A percentile compares a stretch with the other conserved stretches of the same genome.
phyloP scores from a whole-genome alignment of 306 rosid genomes.

The Corylus americana region DNA sequence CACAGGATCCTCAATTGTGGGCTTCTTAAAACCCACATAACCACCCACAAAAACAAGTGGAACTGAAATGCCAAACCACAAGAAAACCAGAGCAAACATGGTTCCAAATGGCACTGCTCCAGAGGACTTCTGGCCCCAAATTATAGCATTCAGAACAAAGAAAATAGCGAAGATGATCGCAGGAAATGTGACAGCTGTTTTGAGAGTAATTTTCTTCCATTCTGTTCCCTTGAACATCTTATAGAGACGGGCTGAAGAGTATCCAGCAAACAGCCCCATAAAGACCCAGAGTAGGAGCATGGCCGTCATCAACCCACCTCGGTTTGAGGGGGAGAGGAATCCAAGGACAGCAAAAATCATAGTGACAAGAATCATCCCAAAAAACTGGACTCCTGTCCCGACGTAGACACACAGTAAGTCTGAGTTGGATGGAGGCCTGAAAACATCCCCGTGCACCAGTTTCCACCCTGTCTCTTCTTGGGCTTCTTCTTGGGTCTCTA shows the following conservation, averaged over 20 bases:
- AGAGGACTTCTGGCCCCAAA: constrained; percentile 88
- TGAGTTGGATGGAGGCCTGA: constrained; percentile 74
- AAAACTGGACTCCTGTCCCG: constrained; percentile 91
- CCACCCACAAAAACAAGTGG: constrained; percentile 80
- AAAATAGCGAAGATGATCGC: constrained; percentile 62
- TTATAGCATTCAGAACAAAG: constrained; percentile 80
- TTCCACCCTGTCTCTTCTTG: constrained; percentile 97
- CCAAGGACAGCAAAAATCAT: constrained; percentile 91
- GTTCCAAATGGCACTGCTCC: constrained; percentile 98
- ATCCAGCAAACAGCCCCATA: constrained; percentile 85
- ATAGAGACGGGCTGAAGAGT: constrained; percentile 63
- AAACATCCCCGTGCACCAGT: constrained; percentile 84
- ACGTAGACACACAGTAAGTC: constrained; percentile 79
- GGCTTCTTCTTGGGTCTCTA: constrained; percentile 92
- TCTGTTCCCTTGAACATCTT: constrained; percentile 79
- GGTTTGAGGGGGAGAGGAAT: constrained; percentile 83
- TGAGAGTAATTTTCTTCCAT: constrained; percentile 73
- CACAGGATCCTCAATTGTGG: constrained; percentile 66
- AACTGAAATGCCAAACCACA: constrained; percentile 97
- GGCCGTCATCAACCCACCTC: constrained; percentile 91
- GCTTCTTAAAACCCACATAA: constrained; percentile 67
- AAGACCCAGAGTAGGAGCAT: constrained; percentile 92
- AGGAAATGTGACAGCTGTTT: constrained; percentile 79
- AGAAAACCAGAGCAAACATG: constrained; percentile 86
- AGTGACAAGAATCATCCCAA: constrained; percentile 86